Conservation (phyloP, 129 eudicot species). For the Rutidosis leptorrhynchoides region DNA sequence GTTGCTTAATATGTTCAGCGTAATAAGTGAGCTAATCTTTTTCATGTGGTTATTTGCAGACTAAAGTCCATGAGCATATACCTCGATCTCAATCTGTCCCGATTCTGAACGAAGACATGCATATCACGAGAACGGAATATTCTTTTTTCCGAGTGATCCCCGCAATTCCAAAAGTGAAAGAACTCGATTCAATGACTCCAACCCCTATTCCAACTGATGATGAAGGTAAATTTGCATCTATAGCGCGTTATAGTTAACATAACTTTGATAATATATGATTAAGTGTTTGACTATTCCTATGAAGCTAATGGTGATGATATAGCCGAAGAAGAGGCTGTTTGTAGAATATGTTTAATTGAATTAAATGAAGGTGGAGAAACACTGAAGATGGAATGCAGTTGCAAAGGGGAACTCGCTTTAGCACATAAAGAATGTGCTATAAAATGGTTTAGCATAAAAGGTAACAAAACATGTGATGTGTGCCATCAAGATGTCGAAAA, state of each 20-base stretch:
- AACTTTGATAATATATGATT: constrained; percentile 5
- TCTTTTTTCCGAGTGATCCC: constrained; percentile 80
- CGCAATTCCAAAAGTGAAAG: constrained; percentile 49
- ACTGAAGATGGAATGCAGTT: constrained; percentile 90
- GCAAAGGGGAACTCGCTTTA: constrained; percentile 99
- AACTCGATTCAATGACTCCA: constrained; percentile 28
- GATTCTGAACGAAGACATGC: constrained; percentile 39
- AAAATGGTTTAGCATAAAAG: constrained; percentile 96
- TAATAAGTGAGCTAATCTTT: neutral
- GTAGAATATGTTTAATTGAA: constrained; percentile 89
- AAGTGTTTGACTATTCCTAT: neutral
- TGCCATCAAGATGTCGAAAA: constrained; percentile 86
- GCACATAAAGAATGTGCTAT: constrained; percentile 94
- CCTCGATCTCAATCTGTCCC: constrained; percentile 77
- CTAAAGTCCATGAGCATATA: constrained; percentile 42
- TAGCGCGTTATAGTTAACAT: neutral
- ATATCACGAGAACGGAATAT: constrained; percentile 37
- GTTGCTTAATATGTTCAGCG: neutral
- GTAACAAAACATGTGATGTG: constrained; percentile 91
- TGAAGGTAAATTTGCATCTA: constrained; percentile 42
- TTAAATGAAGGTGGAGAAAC: constrained; percentile 93
- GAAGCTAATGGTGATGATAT: constrained; percentile 76
- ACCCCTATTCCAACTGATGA: constrained; percentile 26
- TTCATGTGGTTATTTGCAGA: constrained; percentile 40
- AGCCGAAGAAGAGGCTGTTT: constrained; percentile 98